A percentile compares a stretch with the other conserved stretches of the same genome.
phyloP scores from a whole-genome alignment of 768 basidiomycete species.

The Amanita subjunquillea region DNA sequence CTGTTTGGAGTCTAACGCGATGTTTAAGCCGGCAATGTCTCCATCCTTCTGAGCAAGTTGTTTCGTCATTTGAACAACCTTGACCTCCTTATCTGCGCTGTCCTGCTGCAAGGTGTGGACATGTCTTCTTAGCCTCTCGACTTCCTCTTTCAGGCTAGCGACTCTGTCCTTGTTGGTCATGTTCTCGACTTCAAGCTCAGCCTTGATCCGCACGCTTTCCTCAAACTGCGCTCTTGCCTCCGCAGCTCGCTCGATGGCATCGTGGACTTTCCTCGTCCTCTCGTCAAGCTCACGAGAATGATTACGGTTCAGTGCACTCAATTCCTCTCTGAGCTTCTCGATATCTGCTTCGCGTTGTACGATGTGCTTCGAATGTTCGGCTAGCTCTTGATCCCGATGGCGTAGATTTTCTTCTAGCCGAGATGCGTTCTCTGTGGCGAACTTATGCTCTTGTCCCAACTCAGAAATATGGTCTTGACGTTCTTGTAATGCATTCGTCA shows the following conservation, averaged over 20 bases:
- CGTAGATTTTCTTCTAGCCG: constrained; percentile 49
- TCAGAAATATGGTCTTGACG: constrained; percentile 39
- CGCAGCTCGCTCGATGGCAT: constrained; percentile 34
- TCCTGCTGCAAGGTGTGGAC: constrained; percentile 68
- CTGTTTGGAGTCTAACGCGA: constrained; percentile 89
- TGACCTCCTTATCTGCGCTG: constrained; percentile 79
- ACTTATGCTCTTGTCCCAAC: constrained; percentile 46
- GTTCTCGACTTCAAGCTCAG: constrained; percentile 43
- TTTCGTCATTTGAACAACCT: constrained; percentile 63
- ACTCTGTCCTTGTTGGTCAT: constrained; percentile 40
- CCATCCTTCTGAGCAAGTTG: constrained; percentile 59
- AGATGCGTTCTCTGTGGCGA: constrained; percentile 39
- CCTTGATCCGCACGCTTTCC: constrained; percentile 39
- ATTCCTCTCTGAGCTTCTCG: constrained; percentile 44
- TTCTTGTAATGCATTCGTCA: constrained; percentile 39
- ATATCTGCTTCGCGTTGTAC: constrained; percentile 39
- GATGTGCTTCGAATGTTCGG: constrained; percentile 34
- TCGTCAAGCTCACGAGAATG: constrained; percentile 39
- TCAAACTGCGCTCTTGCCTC: constrained; percentile 38
- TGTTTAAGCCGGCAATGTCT: constrained; percentile 77
- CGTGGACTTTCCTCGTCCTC: constrained; percentile 34
- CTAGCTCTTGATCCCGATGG: constrained; percentile 46
- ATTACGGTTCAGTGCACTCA: constrained; percentile 45
- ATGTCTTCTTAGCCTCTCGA: constrained; percentile 48
- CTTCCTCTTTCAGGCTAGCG: constrained; percentile 40